These are phyloP conservation scores for Corallochytrium limacisporum DNA, from an alignment of 78 protist species.

Conservation along the genomic window DNA sequence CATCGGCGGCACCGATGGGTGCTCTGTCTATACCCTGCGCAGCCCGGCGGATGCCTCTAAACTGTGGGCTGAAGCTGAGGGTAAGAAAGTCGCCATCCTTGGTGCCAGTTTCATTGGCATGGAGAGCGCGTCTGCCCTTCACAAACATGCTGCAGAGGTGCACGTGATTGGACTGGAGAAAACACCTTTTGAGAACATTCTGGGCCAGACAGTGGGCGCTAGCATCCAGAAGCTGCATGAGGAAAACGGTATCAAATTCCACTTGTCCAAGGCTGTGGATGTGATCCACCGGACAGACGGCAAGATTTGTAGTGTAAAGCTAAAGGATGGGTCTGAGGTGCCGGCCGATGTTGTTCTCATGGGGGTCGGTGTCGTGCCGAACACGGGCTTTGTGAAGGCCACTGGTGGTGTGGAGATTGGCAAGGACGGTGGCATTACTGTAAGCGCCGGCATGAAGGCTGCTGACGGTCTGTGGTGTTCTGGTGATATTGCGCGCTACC, in stretches of 20 bases:
- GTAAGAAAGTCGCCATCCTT: constrained; percentile 15
- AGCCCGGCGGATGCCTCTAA: neutral
- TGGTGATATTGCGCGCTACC: constrained; percentile 8
- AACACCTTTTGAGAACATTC: neutral
- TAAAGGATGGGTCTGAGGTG: too few relatives aligned
- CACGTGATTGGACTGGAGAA: neutral
- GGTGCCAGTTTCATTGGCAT: constrained; percentile 16
- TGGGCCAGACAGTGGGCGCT: neutral
- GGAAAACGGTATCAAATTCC: neutral
- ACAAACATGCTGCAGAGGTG: neutral
- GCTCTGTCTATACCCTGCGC: neutral
- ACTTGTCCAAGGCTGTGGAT: neutral
- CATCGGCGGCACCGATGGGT: neutral
- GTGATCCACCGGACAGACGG: neutral
- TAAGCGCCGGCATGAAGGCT: neutral
- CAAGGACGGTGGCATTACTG: neutral
- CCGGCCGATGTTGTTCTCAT: neutral
- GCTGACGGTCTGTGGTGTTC: neutral
- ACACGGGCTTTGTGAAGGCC: neutral
- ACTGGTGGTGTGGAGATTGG: neutral
- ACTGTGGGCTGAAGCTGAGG: neutral
- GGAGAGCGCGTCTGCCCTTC: neutral
- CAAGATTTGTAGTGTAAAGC: neutral
- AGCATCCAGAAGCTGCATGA: constrained; percentile 12
- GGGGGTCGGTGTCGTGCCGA: constrained; percentile 1